phyloP scores from a whole-genome alignment of 306 rosid genomes.

The Alnus rubra region DNA sequence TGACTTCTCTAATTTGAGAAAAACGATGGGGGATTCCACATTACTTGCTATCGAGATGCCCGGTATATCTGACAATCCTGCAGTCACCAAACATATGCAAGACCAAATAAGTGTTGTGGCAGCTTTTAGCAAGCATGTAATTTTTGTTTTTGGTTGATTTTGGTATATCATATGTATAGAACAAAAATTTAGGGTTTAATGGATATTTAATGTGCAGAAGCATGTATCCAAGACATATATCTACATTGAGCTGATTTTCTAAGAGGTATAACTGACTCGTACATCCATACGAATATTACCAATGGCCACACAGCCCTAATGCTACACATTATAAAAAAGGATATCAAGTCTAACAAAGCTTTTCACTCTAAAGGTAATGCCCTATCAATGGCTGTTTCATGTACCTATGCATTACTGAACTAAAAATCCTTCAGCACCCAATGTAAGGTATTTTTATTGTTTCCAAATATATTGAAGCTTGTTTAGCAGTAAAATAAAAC shows the following conservation, averaged over 20 bases:
- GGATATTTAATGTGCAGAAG: neutral
- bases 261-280: neutral
- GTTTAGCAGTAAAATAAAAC: slow-evolving; percentile 30
- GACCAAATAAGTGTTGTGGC: slow-evolving; percentile 6
- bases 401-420: slow-evolving; percentile 7
- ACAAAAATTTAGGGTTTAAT: neutral
- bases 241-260: neutral
- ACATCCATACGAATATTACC: neutral
- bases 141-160: neutral
- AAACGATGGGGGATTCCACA: slow-evolving; percentile 87
- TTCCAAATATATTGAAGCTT: neutral
- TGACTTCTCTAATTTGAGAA: slow-evolving; percentile 70
- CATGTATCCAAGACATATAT: neutral
- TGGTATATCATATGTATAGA: neutral
- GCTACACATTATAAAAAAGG: neutral
- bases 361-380: neutral
- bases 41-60: slow-evolving; percentile 71
- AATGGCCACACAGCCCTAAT: neutral
- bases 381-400: neutral
- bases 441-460: neutral
- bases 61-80: slow-evolving; percentile 65
- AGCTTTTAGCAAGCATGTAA: neutral
- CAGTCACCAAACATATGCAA: slow-evolving; percentile 30
- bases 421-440: neutral
- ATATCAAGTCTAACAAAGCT: neutral